These are phyloP conservation scores for Melanopsichium pennsylvanicum DNA, from an alignment of 1,284 basidiomycete species.

Conservation along the genomic window DNA sequence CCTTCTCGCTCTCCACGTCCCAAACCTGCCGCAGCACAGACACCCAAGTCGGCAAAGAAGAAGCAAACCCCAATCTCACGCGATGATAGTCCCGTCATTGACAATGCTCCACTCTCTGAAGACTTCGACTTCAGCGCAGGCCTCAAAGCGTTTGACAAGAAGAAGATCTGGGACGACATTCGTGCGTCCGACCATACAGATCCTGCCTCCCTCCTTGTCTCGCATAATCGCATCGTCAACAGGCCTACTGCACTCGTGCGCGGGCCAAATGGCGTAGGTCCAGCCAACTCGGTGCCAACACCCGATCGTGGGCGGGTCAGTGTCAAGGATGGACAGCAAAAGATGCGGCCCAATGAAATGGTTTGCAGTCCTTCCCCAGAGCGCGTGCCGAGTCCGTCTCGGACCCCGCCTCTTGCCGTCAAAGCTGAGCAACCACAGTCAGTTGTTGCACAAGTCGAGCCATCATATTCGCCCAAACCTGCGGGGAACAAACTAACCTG, in stretches of 20 bases:
- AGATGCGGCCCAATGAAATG: constrained; percentile 41
- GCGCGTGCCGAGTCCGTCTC: constrained; percentile 13
- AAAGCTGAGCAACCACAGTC: neutral
- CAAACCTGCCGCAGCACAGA: constrained; percentile 14
- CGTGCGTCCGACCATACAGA: constrained; percentile 42
- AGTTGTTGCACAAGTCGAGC: neutral
- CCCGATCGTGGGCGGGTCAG: constrained; percentile 28
- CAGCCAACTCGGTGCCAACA: constrained; percentile 31
- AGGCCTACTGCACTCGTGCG: constrained; percentile 22
- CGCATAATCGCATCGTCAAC: constrained; percentile 36
- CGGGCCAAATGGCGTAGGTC: constrained; percentile 40
- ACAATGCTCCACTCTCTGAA: constrained; percentile 24
- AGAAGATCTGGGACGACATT: constrained; percentile 48
- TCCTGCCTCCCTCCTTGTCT: constrained; percentile 31
- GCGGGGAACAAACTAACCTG: constrained; percentile 23
- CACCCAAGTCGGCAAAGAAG: constrained; percentile 27
- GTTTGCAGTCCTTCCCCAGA: constrained; percentile 35
- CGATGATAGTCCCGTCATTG: constrained; percentile 25
- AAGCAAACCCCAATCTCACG: constrained; percentile 14
- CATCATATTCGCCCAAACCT: neutral
- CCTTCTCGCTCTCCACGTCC: constrained; percentile 43
- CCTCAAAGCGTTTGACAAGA: constrained; percentile 43
- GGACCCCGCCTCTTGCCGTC: neutral
- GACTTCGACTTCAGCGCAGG: constrained; percentile 45
- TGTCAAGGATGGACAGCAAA: constrained; percentile 37